Evolutionary conservation across 331 rosid species (phyloP), one percentile per base, ranked within the genome.

Genomic region (Quercus lobata): DNA sequence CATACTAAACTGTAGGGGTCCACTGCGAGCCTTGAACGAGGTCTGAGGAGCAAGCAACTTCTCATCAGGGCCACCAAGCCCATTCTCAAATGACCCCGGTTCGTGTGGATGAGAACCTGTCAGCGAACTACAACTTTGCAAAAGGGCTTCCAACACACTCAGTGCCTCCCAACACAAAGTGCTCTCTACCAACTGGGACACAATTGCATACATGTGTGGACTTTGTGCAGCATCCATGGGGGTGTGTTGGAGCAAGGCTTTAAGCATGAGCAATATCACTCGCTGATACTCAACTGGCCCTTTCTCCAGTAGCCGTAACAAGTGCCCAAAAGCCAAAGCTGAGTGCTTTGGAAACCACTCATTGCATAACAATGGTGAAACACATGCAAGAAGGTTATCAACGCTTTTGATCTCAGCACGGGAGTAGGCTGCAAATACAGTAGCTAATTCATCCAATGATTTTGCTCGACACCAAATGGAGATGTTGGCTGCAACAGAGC

Each of bases 181-280:
- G 91, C 99, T 96, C 89, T 96, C 99, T 35, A 96, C 97, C 86
- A 96, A 84, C 82, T 96, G 99, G 76, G 99, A 96, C 49, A 96
- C 99, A 29, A 92, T 86, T 27, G 99, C 97, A 73, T 92, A 96
- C 88, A 96, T 96, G 79, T 96, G 99, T 1, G 99, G 98, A 80
- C 99, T 96, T 84, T 96, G 99, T 35, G 99, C 88, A 54, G 98
- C 98, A 79, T 96, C 99, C 91, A 96, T 89, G 32, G 98, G 99
- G 71, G 99, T 93, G 89, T 93, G 99, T 85, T 92, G 98, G 80
- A 96, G 97, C 82, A 96, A 87, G 63, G 98, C 99, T 86, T 93
- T 96, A 57, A 96, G 93, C 97, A 92, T 90, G 19, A 96, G 97
- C 58, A 96, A 88, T 83, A 96, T 96, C 71, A 93, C 98, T 1